phyloP scores from a whole-genome alignment of 495 filamentous ascomycete species.

The Talaromyces ruber region DNA sequence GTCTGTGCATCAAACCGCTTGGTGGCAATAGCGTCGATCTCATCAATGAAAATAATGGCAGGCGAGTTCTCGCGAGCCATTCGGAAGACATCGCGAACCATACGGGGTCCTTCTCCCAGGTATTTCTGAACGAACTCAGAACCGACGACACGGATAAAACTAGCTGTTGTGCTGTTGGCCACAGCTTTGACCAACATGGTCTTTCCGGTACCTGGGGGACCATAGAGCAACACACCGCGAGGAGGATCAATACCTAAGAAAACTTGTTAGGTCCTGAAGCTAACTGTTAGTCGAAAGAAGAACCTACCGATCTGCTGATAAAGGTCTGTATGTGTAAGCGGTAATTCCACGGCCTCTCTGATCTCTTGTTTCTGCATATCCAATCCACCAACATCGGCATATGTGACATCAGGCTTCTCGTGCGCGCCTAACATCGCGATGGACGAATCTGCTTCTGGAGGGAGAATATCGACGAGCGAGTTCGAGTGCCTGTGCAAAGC shows the following conservation, averaged over 20 bases:
- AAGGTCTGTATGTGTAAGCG: slow-evolving; percentile 92
- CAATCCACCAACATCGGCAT: slow-evolving; percentile 93
- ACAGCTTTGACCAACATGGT: slow-evolving; percentile 99
- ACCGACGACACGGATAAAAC: slow-evolving; percentile 95
- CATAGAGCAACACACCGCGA: slow-evolving; percentile 91
- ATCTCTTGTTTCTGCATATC: slow-evolving; percentile 99
- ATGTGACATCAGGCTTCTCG: slow-evolving; percentile 97
- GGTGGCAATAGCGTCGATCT: slow-evolving; percentile 97
- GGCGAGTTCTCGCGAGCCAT: slow-evolving; percentile 98
- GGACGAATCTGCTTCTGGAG: slow-evolving; percentile 93
- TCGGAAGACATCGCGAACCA: slow-evolving; percentile 98
- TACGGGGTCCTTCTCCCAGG: slow-evolving; percentile 91
- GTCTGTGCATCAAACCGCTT: slow-evolving; percentile 99
- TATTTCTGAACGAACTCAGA: slow-evolving; percentile 99
- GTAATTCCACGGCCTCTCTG: slow-evolving; percentile 91
- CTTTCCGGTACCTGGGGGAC: slow-evolving; percentile 94
- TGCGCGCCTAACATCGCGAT: slow-evolving; percentile 96
- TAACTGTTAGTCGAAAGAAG: not conserved
- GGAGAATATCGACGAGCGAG: slow-evolving; percentile 94
- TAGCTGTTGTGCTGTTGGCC: slow-evolving; percentile 94
- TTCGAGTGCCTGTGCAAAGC: slow-evolving; percentile 97
- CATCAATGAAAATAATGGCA: slow-evolving; percentile 98
- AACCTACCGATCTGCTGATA: slow-evolving; percentile 84
- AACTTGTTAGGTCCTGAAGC: slow-evolving; percentile 13
- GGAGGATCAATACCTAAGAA: slow-evolving; percentile 83